Percentiles rank a stretch among this genome's conserved stretches.
phyloP scores from a whole-genome alignment of 2,329 filamentous ascomycete genomes.

The Aspergillus japonicus region DNA sequence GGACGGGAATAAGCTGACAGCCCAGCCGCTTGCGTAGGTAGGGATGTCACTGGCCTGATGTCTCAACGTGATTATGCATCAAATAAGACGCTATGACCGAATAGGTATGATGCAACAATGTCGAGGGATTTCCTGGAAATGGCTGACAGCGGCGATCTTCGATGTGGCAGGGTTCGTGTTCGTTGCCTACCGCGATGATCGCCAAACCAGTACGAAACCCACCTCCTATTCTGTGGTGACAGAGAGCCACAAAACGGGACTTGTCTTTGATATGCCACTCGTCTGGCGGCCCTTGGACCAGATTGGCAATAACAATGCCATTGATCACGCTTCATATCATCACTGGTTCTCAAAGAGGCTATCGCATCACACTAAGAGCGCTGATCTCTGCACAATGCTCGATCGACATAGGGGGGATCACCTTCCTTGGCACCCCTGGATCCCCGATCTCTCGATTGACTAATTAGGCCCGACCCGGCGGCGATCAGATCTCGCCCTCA shows the following conservation, averaged over 20 bases:
- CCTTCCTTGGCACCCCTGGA: constrained; percentile 1
- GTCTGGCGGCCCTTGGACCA: not conserved
- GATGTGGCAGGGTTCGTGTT: not conserved
- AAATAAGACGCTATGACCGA: not conserved
- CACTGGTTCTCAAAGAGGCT: not conserved
- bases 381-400: constrained; percentile 5
- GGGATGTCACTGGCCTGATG: too few species aligned
- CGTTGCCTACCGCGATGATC: not conserved
- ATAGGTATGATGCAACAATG: not conserved
- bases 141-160: not conserved
- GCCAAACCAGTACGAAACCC: not conserved
- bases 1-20: too few species aligned
- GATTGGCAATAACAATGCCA: not conserved
- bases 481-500: not conserved
- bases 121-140: not conserved
- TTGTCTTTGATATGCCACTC: not conserved
- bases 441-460: not conserved
- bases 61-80: not conserved
- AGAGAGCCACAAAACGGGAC: not conserved
- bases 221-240: not conserved
- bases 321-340: not conserved
- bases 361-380: constrained; percentile 1
- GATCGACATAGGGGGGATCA: not conserved
- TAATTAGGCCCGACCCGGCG: not conserved
- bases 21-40: too few species aligned